Evolutionary conservation across 2,329 filamentous ascomycete species (phyloP), one percentile per base, ranked within the genome.

Genomic region (Metarhizium sp.): DNA sequence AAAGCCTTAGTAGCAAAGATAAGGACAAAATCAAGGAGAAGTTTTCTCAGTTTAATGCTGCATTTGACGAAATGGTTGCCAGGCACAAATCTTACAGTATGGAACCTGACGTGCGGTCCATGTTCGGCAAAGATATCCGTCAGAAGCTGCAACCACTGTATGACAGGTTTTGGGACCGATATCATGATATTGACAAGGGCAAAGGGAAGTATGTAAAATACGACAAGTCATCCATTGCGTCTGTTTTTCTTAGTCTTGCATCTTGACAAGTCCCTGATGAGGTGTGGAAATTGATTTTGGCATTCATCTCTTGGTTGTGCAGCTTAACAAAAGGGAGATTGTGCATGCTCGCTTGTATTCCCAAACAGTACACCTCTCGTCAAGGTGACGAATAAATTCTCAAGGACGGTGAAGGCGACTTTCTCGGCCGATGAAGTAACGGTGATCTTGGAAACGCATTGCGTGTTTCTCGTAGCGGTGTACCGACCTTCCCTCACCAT

Each of bases 201-300:
- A 95, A 92, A 73, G 92, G 92, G 62, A 99, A 99, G 72, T 95
- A 97, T 71, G 91, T 95, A 69, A 96, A 95, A 75, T 97, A 96
- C 69, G 92, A 96, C 75, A 96, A 96, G 76, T 78, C 78, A 45
- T 82, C 84, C 50, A 86, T 99, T 64, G 83, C 87, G 50, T 81
- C 82, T 25, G 77, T 86, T 10, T 85, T 85, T 63, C 64, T 75
- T 53, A 79, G 76, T 53, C 69, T 84, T 3, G 64, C 66, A 25
- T 69, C 69, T 13, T 52, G 50, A 53, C 13, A 20, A 8, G 51
- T 32, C 11, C 29, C 16, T 20, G 30, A 30, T n/a, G 10, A 20
- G 25, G 11, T 47, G 25, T 30, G 45, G 25, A 40, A 11, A 16
- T n/a, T 18, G 25, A 18, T 10, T 45, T 45, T 10, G n/a, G 6